Base-by-base conservation (phyloP, 2,329 filamentous ascomycete genomes). In the Sporothrix pallida region DNA sequence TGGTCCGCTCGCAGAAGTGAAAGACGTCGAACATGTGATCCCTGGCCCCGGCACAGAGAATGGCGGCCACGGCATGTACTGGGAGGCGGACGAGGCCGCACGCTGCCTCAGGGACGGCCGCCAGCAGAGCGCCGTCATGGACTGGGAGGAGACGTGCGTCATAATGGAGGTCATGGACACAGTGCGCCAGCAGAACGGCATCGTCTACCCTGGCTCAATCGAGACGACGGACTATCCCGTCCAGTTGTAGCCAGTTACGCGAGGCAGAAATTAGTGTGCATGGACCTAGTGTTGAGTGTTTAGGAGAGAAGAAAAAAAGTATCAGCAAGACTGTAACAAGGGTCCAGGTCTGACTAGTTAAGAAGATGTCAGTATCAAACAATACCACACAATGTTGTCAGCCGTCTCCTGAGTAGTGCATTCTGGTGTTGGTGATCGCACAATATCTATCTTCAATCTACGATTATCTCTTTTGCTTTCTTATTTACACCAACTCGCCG, bases 31-130 rank as follows among this genome's bases (percentile, higher is more conserved):
- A 84, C 83, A 65, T n/a, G 15, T 17, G 2, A 65, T 65, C 17
- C 62, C 62, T n/a, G 62, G 58, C 6, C 62, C 62, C 7, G 42
- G 62, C 15, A 46, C 15, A 6, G 37, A 65, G 15, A 65, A 65
- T n/a, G 58, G 62, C 17, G 93, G 93, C 12, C 91, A 93, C 76
- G 93, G 93, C 68, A 95, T 97, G 93, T 95, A 93, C 75, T 84
- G 82, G 82, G 84, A 86, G 79, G 83, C 83, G 1, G 83, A 85
- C 79, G 81, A 82, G 77, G 78, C 76, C 54, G 81, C 81, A 50
- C 79, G 81, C 44, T 83, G 81, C 72, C 72, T 97, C 72, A 86
- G 91, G 58, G 93, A 96, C 80, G 93, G 93, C 26, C 90, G 89
- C 82, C 87, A 91, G 78, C 91, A 97, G 84, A 94, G 93, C 80